Base-by-base conservation (phyloP, 2,329 filamentous ascomycete genomes). In the Aspergillus pseudotamarii region DNA sequence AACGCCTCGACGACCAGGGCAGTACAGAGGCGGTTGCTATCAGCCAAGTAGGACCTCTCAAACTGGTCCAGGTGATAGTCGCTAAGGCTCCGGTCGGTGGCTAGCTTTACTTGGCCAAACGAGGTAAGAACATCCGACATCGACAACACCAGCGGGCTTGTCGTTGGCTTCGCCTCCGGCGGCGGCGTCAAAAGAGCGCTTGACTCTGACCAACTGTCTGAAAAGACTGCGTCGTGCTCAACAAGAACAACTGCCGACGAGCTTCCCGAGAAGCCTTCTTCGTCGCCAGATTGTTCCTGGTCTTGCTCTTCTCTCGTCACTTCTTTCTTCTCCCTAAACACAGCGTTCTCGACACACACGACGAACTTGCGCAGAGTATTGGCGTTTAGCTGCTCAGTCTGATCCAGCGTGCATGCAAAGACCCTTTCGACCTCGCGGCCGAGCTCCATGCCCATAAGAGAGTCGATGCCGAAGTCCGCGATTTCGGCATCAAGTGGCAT, bases 381-480 rank as follows among this genome's bases (percentile, higher is more conserved):
- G 1, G 41, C 19, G 8, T 43, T 43, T 2, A 21, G 16, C 41
- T 43, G 41, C 16, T 43, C 41, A 9, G 41, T n/a, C 41, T 43
- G 41, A 43, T 43, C 41, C 41, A 43, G 41, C 41, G 41, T 43
- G 41, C 41, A 43, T 21, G 41, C 41, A 43, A 43, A 43, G 16
- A 43, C 41, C 41, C 41, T 43, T 43, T 82, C 76, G 1, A 83
- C 64, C 58, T 84, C 82, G 5, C 72, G 71, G 0, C 69, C 75
- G 57, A 84, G 64, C 66, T 85, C 82, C 78, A 83, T 84, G 1
- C 74, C 79, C 76, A 83, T 80, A 0, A 84, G 72, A 0, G 82
- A 84, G 68, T 84, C 82, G 51, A 84, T 82, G 1, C 82, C 81
- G 9, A 83, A 58, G 38, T 83, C 79, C 14, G 72, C 75, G 21